Conservation (phyloP, 306 rosid species). For the Malus orientalis region DNA sequence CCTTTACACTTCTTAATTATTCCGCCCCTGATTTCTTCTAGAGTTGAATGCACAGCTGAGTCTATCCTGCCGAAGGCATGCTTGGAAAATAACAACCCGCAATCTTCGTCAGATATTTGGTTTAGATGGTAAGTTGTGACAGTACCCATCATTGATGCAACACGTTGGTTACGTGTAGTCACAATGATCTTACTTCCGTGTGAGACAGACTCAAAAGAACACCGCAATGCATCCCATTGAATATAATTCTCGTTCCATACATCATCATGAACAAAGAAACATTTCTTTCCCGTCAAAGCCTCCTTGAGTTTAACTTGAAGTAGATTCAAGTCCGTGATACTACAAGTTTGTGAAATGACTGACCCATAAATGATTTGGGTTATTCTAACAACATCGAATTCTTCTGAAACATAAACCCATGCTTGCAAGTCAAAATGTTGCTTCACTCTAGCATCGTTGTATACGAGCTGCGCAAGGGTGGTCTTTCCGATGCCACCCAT, state of each 20-base stretch:
- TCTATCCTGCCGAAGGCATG: not conserved
- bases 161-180: conserved; percentile 2
- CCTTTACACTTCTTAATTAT: conserved; percentile 1
- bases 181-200: conserved; percentile 5
- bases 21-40: not conserved
- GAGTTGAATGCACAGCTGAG: not conserved
- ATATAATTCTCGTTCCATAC: not conserved
- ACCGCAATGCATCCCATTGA: not conserved
- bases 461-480: not conserved
- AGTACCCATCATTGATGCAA: not conserved
- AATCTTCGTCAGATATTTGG: not conserved
- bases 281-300: not conserved
- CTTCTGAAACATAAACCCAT: not conserved
- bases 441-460: not conserved
- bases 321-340: not conserved
- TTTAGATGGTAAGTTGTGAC: not conserved
- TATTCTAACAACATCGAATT: not conserved
- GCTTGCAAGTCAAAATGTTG: not conserved
- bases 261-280: not conserved
- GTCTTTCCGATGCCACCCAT: not conserved
- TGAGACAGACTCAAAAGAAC: not conserved
- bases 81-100: not conserved
- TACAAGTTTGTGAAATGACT: not conserved
- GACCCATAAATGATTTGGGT: not conserved
- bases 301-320: not conserved